Conservation (phyloP, 2,329 filamentous ascomycete species). For the Pseudogymnoascus sp. region DNA sequence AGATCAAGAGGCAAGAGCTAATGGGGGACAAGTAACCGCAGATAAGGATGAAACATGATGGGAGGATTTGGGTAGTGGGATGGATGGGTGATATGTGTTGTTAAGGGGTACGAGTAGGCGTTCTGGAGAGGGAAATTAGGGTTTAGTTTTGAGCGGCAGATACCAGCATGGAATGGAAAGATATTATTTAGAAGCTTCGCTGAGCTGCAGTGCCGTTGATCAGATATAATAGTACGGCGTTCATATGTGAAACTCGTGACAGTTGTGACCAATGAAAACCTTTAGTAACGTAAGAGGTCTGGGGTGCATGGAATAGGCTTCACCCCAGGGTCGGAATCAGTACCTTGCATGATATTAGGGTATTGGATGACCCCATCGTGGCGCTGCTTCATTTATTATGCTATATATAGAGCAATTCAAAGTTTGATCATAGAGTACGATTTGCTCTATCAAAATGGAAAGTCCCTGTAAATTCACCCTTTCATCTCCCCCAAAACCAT, state of each 20-base stretch:
- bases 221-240: neutral
- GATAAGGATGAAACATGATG: slow-evolving; percentile 4
- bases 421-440: neutral
- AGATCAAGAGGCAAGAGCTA: slow-evolving; percentile 5
- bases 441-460: neutral
- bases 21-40: slow-evolving; percentile 6
- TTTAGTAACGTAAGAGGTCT: neutral
- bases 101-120: neutral
- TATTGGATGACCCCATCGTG: neutral
- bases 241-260: neutral
- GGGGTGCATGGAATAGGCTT: neutral
- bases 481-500: neutral
- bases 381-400: neutral
- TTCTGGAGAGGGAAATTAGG: slow-evolving; percentile 8
- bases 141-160: slow-evolving; percentile 9
- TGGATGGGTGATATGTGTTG: neutral
- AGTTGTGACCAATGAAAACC: neutral
- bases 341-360: neutral
- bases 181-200: neutral
- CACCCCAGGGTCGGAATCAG: neutral
- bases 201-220: neutral
- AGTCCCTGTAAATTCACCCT: neutral
- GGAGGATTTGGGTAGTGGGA: neutral
- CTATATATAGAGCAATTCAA: neutral
- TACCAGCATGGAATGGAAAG: slow-evolving; percentile 7